A percentile compares a stretch with the other conserved stretches of the same genome.
Evolutionary conservation across 306 rosid genomes (phyloP).

Genomic region (Acacia confusa): DNA sequence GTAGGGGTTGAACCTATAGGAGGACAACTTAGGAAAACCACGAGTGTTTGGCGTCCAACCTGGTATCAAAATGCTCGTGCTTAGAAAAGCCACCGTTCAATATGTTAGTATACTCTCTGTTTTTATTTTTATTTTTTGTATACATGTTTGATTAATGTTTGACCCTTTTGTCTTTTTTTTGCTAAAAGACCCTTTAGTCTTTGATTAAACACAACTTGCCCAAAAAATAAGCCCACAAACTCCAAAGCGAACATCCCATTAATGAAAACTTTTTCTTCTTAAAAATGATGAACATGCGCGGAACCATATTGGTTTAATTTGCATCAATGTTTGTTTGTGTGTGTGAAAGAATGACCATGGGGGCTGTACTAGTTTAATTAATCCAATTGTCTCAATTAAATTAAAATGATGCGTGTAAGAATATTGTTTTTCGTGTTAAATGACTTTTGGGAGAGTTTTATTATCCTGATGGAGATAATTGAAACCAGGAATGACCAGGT

Average conservation of each 20-base stretch:
- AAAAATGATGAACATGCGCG: background rate
- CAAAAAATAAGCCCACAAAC: background rate
- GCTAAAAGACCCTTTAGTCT: background rate
- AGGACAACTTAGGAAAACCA: background rate
- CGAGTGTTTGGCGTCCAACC: background rate
- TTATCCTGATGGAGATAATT: too few relatives aligned
- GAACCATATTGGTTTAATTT: background rate
- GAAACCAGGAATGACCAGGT: too few relatives aligned
- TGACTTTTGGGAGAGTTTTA: too few relatives aligned
- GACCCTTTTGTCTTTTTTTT: background rate
- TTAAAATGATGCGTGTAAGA: too few relatives aligned
- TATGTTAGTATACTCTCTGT: too few relatives aligned
- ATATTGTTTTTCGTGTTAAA: too few relatives aligned
- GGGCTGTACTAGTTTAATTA: too few relatives aligned
- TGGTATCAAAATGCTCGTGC: background rate
- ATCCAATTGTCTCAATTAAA: too few relatives aligned
- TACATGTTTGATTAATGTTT: background rate
- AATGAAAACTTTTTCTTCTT: background rate
- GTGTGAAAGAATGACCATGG: background rate
- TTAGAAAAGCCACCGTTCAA: background rate
- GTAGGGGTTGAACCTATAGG: background rate
- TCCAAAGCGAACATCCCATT: background rate
- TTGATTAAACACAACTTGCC: background rate
- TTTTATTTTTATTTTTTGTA: too few relatives aligned
- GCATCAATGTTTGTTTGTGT: background rate